Evolutionary conservation across 2,329 filamentous ascomycete genomes (phyloP).

Genomic region (Claviceps monticola): DNA sequence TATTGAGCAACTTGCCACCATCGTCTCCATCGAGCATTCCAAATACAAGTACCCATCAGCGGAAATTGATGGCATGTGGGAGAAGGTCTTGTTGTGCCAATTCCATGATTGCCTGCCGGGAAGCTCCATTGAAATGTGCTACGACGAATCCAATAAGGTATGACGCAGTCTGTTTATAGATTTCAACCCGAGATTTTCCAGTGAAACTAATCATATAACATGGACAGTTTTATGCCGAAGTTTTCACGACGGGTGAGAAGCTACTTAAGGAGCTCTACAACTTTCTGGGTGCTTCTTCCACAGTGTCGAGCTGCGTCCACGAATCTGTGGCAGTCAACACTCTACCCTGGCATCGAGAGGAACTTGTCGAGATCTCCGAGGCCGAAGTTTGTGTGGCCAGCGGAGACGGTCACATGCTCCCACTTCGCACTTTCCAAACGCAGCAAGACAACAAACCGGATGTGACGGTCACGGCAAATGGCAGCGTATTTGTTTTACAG

Average conservation of each 20-base stretch:
- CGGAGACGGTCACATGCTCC: slow-evolving; percentile 39
- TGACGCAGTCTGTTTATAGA: slow-evolving; percentile 8
- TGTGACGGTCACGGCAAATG: slow-evolving; percentile 37
- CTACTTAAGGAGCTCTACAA: slow-evolving; percentile 56
- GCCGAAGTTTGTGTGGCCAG: slow-evolving; percentile 39
- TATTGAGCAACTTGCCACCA: slow-evolving; percentile 73
- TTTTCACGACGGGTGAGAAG: slow-evolving; percentile 64
- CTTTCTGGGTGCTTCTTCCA: slow-evolving; percentile 47
- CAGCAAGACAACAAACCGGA: slow-evolving; percentile 26
- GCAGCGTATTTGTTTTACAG: slow-evolving; percentile 58
- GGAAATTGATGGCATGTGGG: slow-evolving; percentile 94
- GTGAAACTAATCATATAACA: slow-evolving; percentile 11
- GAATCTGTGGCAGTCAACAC: slow-evolving; percentile 63
- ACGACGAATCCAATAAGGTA: slow-evolving; percentile 81
- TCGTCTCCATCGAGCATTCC: slow-evolving; percentile 60
- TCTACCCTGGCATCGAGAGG: slow-evolving; percentile 69
- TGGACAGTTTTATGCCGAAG: slow-evolving; percentile 59
- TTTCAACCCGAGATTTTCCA: too few species aligned
- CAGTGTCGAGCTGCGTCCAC: slow-evolving; percentile 24
- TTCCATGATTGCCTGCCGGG: slow-evolving; percentile 97
- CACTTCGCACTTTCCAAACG: slow-evolving; percentile 35
- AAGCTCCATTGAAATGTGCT: slow-evolving; percentile 94
- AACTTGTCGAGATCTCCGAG: slow-evolving; percentile 52
- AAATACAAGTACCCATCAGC: slow-evolving; percentile 84
- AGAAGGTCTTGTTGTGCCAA: slow-evolving; percentile 78